Percentiles rank a stretch among this genome's conserved stretches.
phyloP scores from a whole-genome alignment of 2,329 filamentous ascomycete genomes.

The Cadophora sp. region DNA sequence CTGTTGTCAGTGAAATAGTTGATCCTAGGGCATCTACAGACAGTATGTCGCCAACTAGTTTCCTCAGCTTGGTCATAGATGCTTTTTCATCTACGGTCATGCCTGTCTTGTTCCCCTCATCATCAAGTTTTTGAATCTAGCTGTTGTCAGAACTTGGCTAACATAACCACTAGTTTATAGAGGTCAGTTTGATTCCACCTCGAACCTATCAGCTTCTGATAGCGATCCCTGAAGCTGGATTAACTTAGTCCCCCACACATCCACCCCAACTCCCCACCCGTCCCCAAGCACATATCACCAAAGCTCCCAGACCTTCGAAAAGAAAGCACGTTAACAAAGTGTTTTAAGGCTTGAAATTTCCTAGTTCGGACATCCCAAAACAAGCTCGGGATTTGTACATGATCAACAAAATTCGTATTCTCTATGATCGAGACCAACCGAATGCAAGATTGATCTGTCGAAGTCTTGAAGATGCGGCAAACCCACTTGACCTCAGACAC shows the following conservation, averaged over 20 bases:
- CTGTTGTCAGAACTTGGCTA: not conserved
- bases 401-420: conserved; percentile 82
- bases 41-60: conserved; percentile 12
- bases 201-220: not conserved
- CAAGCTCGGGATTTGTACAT: conserved; percentile 86
- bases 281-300: not conserved
- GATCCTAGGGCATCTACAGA: conserved; percentile 26
- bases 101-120: not conserved
- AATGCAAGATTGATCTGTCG: conserved; percentile 83
- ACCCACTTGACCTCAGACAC: conserved; percentile 81
- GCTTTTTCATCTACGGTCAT: not conserved
- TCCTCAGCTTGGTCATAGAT: not conserved
- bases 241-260: not conserved
- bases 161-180: conserved; percentile 18
- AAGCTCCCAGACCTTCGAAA: not conserved
- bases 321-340: not conserved
- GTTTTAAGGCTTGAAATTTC: conserved; percentile 62
- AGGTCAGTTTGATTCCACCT: conserved; percentile 3
- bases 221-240: not conserved
- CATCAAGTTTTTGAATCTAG: not conserved
- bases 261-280: not conserved
- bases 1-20: conserved; percentile 28
- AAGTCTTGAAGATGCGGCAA: conserved; percentile 72
- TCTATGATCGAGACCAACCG: conserved; percentile 82
- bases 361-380: conserved; percentile 81